A percentile compares a stretch with the other conserved stretches of the same genome.
Evolutionary conservation across 805 yeast species (phyloP).

Genomic region (Diddensiella caesifluorescens): DNA sequence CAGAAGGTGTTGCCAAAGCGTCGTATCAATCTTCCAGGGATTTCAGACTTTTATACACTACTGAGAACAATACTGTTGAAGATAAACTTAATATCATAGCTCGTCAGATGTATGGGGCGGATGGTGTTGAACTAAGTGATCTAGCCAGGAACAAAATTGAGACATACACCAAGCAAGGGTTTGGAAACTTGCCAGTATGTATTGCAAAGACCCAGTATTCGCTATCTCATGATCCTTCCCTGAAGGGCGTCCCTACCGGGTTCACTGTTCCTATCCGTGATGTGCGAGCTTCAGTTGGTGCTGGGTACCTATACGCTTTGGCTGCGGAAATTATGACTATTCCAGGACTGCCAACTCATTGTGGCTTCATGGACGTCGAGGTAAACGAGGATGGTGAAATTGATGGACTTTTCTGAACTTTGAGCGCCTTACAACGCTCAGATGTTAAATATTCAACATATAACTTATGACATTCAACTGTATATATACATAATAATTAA

Average conservation of each 20-base stretch:
- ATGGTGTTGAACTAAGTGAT: slow-evolving; percentile 72
- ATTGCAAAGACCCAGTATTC: slow-evolving; percentile 98
- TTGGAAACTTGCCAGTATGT: slow-evolving; percentile 86
- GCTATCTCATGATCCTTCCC: slow-evolving; percentile 83
- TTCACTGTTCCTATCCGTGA: slow-evolving; percentile 93
- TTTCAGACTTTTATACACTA: slow-evolving; percentile 63
- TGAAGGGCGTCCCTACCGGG: slow-evolving; percentile 94
- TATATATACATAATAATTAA: slow-evolving; percentile 7
- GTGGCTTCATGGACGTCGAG: slow-evolving; percentile 96
- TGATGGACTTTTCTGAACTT: slow-evolving; percentile 72
- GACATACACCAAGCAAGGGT: slow-evolving; percentile 80
- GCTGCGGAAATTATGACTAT: slow-evolving; percentile 97
- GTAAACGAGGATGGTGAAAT: slow-evolving; percentile 85
- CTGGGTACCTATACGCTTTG: slow-evolving; percentile 91
- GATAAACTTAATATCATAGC: slow-evolving; percentile 77
- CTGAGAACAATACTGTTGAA: slow-evolving; percentile 62
- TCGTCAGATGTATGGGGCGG: slow-evolving; percentile 88
- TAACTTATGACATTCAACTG: slow-evolving; percentile 16
- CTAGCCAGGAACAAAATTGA: slow-evolving; percentile 78
- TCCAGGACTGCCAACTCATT: slow-evolving; percentile 94
- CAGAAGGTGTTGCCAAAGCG: slow-evolving; percentile 75
- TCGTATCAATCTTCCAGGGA: slow-evolving; percentile 32
- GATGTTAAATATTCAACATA: not conserved
- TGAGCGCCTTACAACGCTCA: not conserved
- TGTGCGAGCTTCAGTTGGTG: slow-evolving; percentile 91